phyloP scores from a whole-genome alignment of 2,329 filamentous ascomycete species.

The Paracamarosporium sp. region DNA sequence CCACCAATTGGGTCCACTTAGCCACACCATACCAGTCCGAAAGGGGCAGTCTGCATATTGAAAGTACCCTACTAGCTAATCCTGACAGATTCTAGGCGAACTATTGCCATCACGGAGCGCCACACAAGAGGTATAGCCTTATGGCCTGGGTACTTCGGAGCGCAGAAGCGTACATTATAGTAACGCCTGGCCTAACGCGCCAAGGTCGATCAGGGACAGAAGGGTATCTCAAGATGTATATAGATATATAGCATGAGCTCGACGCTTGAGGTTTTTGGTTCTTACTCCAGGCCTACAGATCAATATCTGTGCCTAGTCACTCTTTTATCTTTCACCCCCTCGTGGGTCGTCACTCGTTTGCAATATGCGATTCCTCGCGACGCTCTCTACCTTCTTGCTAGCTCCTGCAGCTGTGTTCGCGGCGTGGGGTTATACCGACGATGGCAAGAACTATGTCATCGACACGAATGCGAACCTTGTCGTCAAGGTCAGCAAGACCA shows the following conservation, averaged over 20 bases:
- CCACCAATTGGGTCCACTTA: background rate
- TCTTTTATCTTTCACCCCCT: background rate
- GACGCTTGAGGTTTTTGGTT: background rate
- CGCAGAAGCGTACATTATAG: background rate
- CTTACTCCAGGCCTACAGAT: background rate
- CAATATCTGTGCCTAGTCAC: background rate
- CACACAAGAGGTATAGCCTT: background rate
- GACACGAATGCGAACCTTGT: slow-evolving; percentile 35
- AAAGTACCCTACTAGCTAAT: background rate
- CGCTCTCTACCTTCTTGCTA: slow-evolving; percentile 23
- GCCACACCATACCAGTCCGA: background rate
- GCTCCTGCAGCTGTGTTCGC: slow-evolving; percentile 42
- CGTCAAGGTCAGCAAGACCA: slow-evolving; percentile 49
- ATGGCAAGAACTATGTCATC: slow-evolving; percentile 49
- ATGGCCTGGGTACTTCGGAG: background rate
- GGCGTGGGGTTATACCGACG: slow-evolving; percentile 50
- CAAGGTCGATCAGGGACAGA: background rate
- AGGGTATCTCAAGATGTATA: background rate
- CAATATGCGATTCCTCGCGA: slow-evolving; percentile 23
- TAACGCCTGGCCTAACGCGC: background rate
- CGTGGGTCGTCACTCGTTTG: background rate
- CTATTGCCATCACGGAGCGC: background rate
- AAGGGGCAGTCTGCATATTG: background rate
- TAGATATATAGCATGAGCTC: background rate
- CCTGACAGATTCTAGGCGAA: background rate